Evolutionary conservation across 73 alveolate species (phyloP), one percentile per base, ranked within the genome.

Genomic region (Tetrahymena malaccensis): DNA sequence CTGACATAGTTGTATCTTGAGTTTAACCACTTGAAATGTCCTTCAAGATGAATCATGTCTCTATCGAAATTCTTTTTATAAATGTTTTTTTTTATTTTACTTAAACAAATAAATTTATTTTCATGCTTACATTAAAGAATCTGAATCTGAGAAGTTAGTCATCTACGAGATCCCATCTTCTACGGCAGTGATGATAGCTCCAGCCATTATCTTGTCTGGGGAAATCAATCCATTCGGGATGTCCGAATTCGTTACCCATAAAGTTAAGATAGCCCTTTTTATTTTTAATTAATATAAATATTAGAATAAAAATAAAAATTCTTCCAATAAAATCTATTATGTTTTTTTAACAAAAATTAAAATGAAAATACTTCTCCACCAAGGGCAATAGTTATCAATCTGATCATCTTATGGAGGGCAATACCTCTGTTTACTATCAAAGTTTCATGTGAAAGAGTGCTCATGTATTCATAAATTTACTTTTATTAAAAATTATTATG

Each of bases 191-290:
- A 21, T 99, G 98, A 96, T 99, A 97, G 85, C 99, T 97, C 98
- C 98, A 98, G 50, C 99, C 99, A 96, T 99, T 99, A 34, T 99
- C 99, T n/a, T 97, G 98, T 96, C 99, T 98, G 25, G 99, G 99
- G 98, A 99, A 98, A 94, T 99, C 99, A 50, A 99, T 98, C 99
- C 99, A 99, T 94, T 99, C 99, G 27, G 99, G 99, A 85, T 99
- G 99, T 27, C 99, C 99, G 84, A 99, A 99, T 96, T 99, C 99
- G 94, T 98, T 99, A 70, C 99, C 99, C 99, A 99, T 99, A 96
- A 99, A 99, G 96, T 95, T 97, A 58, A 99, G 96, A 94, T 97
- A 99, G 21, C 98, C 99, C 94, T 70, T 19, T 27, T 19, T 19
- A 19, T 70, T 19, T 5, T 10, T 13, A 50, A 50, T 10, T 13